A percentile compares a stretch with the other conserved stretches of the same genome.
Conservation (phyloP, 2,329 filamentous ascomycete genomes). For the Fusarium paranaense region DNA sequence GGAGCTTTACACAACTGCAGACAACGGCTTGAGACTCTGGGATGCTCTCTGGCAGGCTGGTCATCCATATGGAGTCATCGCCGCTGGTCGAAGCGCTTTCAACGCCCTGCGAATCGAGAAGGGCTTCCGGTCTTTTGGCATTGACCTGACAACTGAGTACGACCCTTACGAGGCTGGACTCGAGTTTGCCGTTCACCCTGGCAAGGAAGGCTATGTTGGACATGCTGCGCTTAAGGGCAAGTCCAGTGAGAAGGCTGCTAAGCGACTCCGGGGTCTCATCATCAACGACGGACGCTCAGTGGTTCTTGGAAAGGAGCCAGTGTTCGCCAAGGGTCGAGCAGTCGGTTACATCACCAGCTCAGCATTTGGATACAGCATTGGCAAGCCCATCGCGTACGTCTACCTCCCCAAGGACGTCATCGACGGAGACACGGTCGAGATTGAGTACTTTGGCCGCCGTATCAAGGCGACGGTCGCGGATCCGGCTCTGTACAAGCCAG, state of each 20-base stretch:
- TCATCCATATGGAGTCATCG: constrained; percentile 65
- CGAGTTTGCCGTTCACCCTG: constrained; percentile 58
- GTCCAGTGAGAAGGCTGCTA: constrained; percentile 49
- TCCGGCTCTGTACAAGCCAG: constrained; percentile 54
- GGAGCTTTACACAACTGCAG: constrained; percentile 71
- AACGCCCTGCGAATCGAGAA: constrained; percentile 70
- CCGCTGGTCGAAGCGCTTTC: constrained; percentile 69
- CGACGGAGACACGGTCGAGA: constrained; percentile 64
- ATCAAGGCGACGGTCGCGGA: constrained; percentile 64
- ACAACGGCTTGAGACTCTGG: constrained; percentile 69
- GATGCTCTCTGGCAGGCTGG: constrained; percentile 68
- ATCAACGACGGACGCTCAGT: constrained; percentile 68
- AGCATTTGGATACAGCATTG: constrained; percentile 69
- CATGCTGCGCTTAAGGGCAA: constrained; percentile 59
- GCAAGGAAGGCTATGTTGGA: constrained; percentile 64
- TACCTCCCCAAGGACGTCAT: constrained; percentile 62
- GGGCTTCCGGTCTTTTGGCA: constrained; percentile 67
- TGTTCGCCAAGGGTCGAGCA: constrained; percentile 60
- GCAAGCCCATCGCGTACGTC: constrained; percentile 70
- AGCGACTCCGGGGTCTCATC: constrained; percentile 61
- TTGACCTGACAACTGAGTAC: constrained; percentile 71
- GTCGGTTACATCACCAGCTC: constrained; percentile 71
- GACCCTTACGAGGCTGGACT: constrained; percentile 70
- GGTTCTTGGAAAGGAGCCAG: constrained; percentile 72
- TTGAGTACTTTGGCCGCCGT: constrained; percentile 70